Conservation (phyloP, 345 rosid species). For the Salix viminalis region DNA sequence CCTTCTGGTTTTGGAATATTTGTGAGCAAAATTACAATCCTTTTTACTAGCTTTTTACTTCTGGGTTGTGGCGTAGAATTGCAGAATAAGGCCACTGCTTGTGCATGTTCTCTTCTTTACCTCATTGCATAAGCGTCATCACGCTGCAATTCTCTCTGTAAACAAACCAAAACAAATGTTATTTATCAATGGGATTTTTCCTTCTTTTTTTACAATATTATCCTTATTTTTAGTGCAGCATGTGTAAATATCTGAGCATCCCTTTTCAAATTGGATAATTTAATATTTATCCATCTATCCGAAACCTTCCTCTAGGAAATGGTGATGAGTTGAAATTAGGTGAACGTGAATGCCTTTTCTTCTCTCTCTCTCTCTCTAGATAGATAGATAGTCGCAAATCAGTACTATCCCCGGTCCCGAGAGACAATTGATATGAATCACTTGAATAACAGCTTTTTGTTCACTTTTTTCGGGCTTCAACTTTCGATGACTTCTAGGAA, state of each 20-base stretch:
- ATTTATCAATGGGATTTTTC: slow-evolving; percentile 5
- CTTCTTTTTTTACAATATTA: background rate
- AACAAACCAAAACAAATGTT: slow-evolving; percentile 21
- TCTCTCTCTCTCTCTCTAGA: background rate
- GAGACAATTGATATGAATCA: slow-evolving; percentile 15
- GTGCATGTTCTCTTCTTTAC: slow-evolving; percentile 20
- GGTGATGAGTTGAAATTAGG: background rate
- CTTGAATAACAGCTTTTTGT: slow-evolving; percentile 19
- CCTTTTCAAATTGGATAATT: background rate
- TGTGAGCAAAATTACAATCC: slow-evolving; percentile 19
- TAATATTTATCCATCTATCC: background rate
- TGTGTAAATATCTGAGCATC: background rate
- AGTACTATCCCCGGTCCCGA: slow-evolving; percentile 22
- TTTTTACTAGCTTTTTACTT: slow-evolving; percentile 4
- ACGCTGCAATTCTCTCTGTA: slow-evolving; percentile 28
- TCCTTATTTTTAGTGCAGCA: background rate
- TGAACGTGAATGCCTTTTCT: slow-evolving; percentile 10
- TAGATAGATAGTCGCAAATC: slow-evolving; percentile 10
- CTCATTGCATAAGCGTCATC: slow-evolving; percentile 29
- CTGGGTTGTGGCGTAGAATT: slow-evolving; percentile 34
- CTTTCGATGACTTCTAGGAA: slow-evolving; percentile 21
- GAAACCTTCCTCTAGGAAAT: background rate
- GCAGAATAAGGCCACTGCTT: slow-evolving; percentile 31
- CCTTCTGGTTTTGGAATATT: slow-evolving; percentile 18
- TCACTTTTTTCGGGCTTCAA: slow-evolving; percentile 11